A percentile compares a stretch with the other conserved stretches of the same genome.
Evolutionary conservation across 2,329 filamentous ascomycete species (phyloP).

Genomic region (Fusarium sp.): DNA sequence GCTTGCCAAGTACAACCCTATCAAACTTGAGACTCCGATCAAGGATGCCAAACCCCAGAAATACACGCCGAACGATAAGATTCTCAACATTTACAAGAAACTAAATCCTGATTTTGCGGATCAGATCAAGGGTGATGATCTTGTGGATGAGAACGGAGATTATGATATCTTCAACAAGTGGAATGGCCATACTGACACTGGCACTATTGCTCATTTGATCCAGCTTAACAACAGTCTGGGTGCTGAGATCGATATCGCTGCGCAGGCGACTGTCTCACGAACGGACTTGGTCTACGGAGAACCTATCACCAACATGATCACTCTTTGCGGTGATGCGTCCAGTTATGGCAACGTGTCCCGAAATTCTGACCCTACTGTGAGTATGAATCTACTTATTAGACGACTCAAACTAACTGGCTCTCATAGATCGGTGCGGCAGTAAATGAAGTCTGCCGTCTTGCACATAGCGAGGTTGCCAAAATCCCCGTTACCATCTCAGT

Average conservation of each 20-base stretch:
- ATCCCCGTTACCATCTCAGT: neutral
- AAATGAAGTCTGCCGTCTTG: neutral
- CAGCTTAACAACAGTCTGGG: neutral
- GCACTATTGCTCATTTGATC: neutral
- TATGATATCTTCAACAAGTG: constrained; percentile 1
- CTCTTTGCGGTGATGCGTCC: neutral
- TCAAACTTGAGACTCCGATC: neutral
- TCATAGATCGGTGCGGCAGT: neutral
- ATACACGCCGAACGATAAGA: neutral
- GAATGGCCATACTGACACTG: neutral
- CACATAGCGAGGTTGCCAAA: neutral
- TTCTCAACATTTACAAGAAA: neutral
- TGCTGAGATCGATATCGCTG: constrained; percentile 3
- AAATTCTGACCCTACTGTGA: neutral
- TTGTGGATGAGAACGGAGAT: neutral
- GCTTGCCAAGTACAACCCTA: neutral
- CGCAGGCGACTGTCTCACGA: neutral
- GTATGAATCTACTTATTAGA: neutral
- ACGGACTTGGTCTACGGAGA: neutral
- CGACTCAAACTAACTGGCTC: neutral
- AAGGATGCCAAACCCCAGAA: neutral
- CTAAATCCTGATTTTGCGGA: neutral
- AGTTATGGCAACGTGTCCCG: neutral
- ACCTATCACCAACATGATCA: neutral
- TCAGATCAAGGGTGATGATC: neutral